A percentile compares a stretch with the other conserved stretches of the same genome.
Evolutionary conservation across 2,329 filamentous ascomycete species (phyloP).

Genomic region (Huntiella bhutanensis): DNA sequence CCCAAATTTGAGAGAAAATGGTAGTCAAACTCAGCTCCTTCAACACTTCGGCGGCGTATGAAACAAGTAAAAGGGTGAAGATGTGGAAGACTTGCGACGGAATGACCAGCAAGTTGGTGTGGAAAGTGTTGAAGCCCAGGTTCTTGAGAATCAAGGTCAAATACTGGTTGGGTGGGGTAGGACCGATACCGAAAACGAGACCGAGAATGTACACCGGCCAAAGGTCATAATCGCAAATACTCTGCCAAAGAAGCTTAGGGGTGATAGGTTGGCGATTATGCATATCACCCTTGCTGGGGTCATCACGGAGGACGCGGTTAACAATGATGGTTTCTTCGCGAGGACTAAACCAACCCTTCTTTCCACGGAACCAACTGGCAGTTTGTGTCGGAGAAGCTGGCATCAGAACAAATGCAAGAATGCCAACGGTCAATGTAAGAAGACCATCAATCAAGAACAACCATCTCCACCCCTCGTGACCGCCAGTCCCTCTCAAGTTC

Average conservation of each 20-base stretch:
- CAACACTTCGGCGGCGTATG: conserved; percentile 25
- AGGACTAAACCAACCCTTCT: conserved; percentile 40
- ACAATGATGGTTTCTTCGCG: conserved; percentile 42
- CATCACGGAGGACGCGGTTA: conserved; percentile 38
- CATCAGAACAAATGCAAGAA: conserved; percentile 36
- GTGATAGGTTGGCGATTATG: conserved; percentile 40
- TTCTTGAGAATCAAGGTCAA: conserved; percentile 32
- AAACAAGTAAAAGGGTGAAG: conserved; percentile 26
- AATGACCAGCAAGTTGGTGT: conserved; percentile 38
- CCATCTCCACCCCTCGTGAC: conserved; percentile 26
- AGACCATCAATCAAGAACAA: conserved; percentile 36
- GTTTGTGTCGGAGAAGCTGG: conserved; percentile 33
- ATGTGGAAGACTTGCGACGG: conserved; percentile 20
- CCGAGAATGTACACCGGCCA: conserved; percentile 37
- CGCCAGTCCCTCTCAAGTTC: conserved; percentile 21
- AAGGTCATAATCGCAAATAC: conserved; percentile 36
- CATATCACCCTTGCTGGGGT: conserved; percentile 40
- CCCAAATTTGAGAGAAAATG: conserved; percentile 31
- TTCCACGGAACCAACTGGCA: conserved; percentile 32
- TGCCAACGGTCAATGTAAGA: conserved; percentile 27
- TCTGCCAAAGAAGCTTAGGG: conserved; percentile 28
- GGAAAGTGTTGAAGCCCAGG: conserved; percentile 32
- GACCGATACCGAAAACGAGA: conserved; percentile 28
- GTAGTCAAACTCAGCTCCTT: conserved; percentile 26
- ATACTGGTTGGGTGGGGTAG: conserved; percentile 26